Percentiles rank a stretch among this genome's conserved stretches.
These are phyloP conservation scores for Aristolochia contorta DNA, from an alignment of 164 flowering plant genomes.

Conservation along the genomic window DNA sequence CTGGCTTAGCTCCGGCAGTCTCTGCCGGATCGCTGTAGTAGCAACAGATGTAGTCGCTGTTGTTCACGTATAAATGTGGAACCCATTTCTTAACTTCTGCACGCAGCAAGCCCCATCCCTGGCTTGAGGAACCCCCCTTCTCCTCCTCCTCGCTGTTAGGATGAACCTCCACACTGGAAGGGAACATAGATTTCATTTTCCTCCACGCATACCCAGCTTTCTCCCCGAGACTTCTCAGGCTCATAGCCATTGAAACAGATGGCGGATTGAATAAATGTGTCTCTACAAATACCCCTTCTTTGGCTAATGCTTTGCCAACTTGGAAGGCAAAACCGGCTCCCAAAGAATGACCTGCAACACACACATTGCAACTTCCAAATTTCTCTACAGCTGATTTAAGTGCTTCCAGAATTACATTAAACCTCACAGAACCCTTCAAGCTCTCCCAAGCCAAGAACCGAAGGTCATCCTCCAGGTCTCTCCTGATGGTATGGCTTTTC, in stretches of 20 bases:
- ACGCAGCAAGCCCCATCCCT: constrained; percentile 3
- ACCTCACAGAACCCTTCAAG: constrained; percentile 77
- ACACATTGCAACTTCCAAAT: constrained; percentile 71
- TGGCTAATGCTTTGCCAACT: constrained; percentile 77
- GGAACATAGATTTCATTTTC: constrained; percentile 60
- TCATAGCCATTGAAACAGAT: constrained; percentile 78
- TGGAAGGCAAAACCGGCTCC: constrained; percentile 98
- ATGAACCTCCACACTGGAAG: constrained; percentile 29
- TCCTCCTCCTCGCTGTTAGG: constrained; percentile 13
- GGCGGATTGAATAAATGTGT: constrained; percentile 96
- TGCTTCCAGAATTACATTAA: constrained; percentile 49
- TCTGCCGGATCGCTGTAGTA: constrained; percentile 46
- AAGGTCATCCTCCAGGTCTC: constrained; percentile 91
- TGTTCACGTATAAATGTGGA: constrained; percentile 71
- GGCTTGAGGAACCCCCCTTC: constrained; percentile 1
- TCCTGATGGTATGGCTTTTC: constrained; percentile 65
- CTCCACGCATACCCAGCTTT: constrained; percentile 67
- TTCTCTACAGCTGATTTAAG: constrained; percentile 25
- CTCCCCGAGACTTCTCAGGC: constrained; percentile 64
- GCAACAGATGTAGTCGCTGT: constrained; percentile 90
- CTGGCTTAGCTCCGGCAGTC: constrained; percentile 7
- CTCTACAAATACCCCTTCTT: constrained; percentile 73
- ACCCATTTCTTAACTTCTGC: constrained; percentile 47
- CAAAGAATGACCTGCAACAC: constrained; percentile 82
- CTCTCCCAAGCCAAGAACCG: constrained; percentile 93